Percentiles rank a stretch among this genome's conserved stretches.
These are phyloP conservation scores for Sordariomycetes sp. DNA, from an alignment of 2,329 filamentous ascomycete genomes.

Conservation along the genomic window DNA sequence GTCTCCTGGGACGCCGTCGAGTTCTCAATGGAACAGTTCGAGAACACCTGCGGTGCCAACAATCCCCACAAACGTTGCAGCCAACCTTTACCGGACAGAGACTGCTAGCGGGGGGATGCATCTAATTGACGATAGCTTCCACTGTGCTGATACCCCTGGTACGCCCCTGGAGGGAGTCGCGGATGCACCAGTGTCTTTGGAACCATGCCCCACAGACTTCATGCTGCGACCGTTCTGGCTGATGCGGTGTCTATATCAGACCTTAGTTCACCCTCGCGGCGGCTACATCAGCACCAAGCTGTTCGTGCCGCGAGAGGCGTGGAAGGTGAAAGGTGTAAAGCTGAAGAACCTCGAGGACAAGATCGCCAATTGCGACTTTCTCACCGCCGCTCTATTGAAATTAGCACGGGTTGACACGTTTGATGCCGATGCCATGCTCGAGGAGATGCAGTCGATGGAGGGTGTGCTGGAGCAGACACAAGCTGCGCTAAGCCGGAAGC, in stretches of 20 bases:
- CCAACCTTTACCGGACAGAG: constrained; percentile 50
- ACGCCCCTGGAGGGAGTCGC: constrained; percentile 53
- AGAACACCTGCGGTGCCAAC: constrained; percentile 43
- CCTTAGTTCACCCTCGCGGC: constrained; percentile 80
- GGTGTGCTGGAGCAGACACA: constrained; percentile 81
- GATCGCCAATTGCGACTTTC: constrained; percentile 78
- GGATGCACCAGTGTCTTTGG: constrained; percentile 68
- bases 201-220: constrained; percentile 83
- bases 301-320: constrained; percentile 87
- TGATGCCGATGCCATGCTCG: constrained; percentile 84
- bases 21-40: constrained; percentile 52
- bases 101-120: constrained; percentile 60
- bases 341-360: constrained; percentile 90
- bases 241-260: constrained; percentile 90
- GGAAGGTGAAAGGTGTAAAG: constrained; percentile 90
- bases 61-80: constrained; percentile 57
- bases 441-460: constrained; percentile 90
- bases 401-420: constrained; percentile 76
- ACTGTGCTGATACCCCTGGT: constrained; percentile 54
- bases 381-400: constrained; percentile 82
- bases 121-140: constrained; percentile 77
- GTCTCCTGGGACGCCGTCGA: constrained; percentile 68
- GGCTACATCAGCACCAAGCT: constrained; percentile 87
- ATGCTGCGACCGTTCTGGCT: constrained; percentile 96
- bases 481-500: constrained; percentile 63